Evolutionary conservation across 768 basidiomycete genomes (phyloP).

Genomic region (Tricholoma bakamatsutake): DNA sequence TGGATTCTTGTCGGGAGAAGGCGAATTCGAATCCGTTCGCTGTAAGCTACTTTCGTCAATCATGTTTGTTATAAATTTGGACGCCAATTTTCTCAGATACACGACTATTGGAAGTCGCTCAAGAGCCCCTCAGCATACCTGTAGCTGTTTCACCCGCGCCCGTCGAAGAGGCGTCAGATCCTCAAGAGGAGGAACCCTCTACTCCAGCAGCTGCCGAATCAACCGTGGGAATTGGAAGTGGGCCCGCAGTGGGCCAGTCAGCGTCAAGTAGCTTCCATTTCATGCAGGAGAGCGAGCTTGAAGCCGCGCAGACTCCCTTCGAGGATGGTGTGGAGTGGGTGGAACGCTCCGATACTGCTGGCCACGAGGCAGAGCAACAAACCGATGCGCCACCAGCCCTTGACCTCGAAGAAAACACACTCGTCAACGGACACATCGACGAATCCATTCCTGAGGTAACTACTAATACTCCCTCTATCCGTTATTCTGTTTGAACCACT

Average conservation of each 20-base stretch:
- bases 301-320: constrained; percentile 38
- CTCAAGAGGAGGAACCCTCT: constrained; percentile 17
- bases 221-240: constrained; percentile 32
- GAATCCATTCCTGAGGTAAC: constrained; percentile 9
- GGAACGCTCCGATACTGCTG: constrained; percentile 38
- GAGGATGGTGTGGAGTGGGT: constrained; percentile 55
- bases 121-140: constrained; percentile 48
- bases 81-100: constrained; percentile 39
- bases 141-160: constrained; percentile 33
- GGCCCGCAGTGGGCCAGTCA: constrained; percentile 30
- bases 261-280: constrained; percentile 64
- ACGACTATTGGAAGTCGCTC: constrained; percentile 52
- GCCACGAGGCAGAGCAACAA: constrained; percentile 20
- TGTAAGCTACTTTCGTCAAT: constrained; percentile 39
- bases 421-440: constrained; percentile 13
- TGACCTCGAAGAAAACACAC: constrained; percentile 6
- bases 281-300: constrained; percentile 78
- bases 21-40: constrained; percentile 55
- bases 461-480: neutral
- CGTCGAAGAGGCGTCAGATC: constrained; percentile 25
- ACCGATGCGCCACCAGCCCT: constrained; percentile 9
- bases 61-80: neutral
- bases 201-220: constrained; percentile 17
- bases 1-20: constrained; percentile 51
- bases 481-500: neutral